phyloP scores from a whole-genome alignment of 768 basidiomycete species.

The Chlorophyllum brunneum region DNA sequence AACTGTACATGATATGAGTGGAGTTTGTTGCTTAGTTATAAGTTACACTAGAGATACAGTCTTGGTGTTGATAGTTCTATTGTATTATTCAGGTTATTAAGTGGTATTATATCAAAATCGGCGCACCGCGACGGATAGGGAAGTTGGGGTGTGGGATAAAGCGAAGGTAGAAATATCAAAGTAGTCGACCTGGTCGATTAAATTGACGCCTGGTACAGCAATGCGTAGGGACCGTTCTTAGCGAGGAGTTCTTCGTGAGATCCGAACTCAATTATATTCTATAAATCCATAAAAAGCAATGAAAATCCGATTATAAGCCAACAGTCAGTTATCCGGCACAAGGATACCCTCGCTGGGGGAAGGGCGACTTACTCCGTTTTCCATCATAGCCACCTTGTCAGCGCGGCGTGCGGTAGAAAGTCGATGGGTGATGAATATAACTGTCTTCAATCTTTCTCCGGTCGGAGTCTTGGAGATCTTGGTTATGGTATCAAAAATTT shows the following conservation, averaged over 20 bases:
- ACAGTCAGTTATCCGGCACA: background rate
- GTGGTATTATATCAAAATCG: background rate
- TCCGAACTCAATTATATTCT: conserved; percentile 78
- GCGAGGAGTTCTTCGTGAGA: conserved; percentile 64
- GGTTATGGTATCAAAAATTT: conserved; percentile 74
- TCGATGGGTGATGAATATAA: conserved; percentile 82
- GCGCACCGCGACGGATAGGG: background rate
- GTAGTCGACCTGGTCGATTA: too few relatives aligned
- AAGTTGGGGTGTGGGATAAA: background rate
- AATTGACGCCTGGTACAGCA: conserved; percentile 66
- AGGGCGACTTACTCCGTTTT: conserved; percentile 50
- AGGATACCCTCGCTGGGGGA: background rate
- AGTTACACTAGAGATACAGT: conserved; percentile 13
- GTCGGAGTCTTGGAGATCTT: conserved; percentile 54
- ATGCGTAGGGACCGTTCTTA: conserved; percentile 60
- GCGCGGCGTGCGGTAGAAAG: conserved; percentile 78
- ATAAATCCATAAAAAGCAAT: background rate
- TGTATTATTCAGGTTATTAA: conserved; percentile 8
- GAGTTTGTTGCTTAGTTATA: background rate
- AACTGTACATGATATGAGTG: background rate
- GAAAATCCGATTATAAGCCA: background rate
- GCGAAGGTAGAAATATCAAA: background rate
- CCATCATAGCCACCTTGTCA: conserved; percentile 87
- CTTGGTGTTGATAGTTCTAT: conserved; percentile 8
- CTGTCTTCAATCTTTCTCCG: conserved; percentile 62